Conservation (phyloP, 768 basidiomycete genomes). For the Suillus variegatus region DNA sequence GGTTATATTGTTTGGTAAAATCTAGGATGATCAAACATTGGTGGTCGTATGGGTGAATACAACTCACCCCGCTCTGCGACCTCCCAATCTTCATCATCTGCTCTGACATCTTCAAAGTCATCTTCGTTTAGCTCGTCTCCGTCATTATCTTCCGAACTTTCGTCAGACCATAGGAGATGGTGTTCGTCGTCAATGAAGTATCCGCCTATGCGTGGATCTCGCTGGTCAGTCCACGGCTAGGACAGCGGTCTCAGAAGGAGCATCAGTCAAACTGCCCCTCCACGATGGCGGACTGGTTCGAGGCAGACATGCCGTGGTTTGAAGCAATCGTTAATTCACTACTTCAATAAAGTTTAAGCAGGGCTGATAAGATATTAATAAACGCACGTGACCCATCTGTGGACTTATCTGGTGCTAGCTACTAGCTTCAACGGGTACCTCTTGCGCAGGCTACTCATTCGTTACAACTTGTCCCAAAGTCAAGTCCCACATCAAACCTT, state of each 20-base stretch:
- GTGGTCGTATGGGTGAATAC: not conserved
- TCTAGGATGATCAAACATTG: slow-evolving; percentile 49
- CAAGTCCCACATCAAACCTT: not conserved
- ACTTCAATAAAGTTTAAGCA: not conserved
- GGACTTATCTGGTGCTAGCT: no score
- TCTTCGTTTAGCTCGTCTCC: slow-evolving; percentile 44
- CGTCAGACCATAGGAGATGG: slow-evolving; percentile 31
- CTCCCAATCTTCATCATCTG: slow-evolving; percentile 90
- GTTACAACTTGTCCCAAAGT: slow-evolving; percentile 2
- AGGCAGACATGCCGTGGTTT: slow-evolving; percentile 18
- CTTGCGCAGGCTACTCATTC: slow-evolving; percentile 10
- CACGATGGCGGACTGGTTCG: slow-evolving; percentile 31
- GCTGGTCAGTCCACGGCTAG: slow-evolving; percentile 32
- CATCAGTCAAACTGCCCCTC: slow-evolving; percentile 68
- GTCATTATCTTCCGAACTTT: slow-evolving; percentile 25
- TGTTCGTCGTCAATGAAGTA: slow-evolving; percentile 48
- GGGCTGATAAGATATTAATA: not conserved
- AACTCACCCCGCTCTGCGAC: slow-evolving; percentile 74
- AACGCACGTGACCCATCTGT: not conserved
- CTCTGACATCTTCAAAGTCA: slow-evolving; percentile 56
- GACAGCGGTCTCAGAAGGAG: slow-evolving; percentile 14
- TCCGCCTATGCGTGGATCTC: slow-evolving; percentile 28
- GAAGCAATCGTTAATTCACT: not conserved
- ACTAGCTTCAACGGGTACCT: not conserved
- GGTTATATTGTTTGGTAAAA: slow-evolving; percentile 98